Conservation (phyloP, 768 basidiomycete genomes). For the Trametes maxima region DNA sequence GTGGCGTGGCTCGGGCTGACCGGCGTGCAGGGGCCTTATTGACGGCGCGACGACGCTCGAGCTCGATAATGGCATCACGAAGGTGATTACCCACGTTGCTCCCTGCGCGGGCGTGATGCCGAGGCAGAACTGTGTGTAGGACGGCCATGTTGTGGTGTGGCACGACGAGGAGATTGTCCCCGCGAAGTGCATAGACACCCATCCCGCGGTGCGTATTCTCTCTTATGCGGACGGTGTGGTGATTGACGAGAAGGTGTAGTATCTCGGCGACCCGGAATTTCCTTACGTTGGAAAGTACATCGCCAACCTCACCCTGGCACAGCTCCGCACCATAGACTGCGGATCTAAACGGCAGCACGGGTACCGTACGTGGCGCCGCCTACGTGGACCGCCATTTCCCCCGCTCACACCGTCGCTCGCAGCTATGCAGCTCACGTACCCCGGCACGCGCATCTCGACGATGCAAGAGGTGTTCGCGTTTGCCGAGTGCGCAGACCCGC, state of each 20-base stretch:
- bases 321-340: conserved; percentile 81
- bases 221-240: background rate
- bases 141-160: conserved; percentile 78
- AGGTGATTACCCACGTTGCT: conserved; percentile 40
- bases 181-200: conserved; percentile 71
- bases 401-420: background rate
- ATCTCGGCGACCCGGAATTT: conserved; percentile 57
- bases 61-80: conserved; percentile 77
- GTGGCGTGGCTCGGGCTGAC: background rate
- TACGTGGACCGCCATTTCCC: background rate
- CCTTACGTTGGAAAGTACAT: conserved; percentile 80
- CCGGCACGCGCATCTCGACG: conserved; percentile 72
- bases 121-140: conserved; percentile 43
- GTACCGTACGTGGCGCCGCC: conserved; percentile 50
- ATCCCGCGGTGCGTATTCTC: conserved; percentile 51
- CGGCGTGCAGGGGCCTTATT: conserved; percentile 61
- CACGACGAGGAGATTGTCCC: conserved; percentile 70
- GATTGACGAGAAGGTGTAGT: conserved; percentile 37
- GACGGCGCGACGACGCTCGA: conserved; percentile 78
- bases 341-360: conserved; percentile 63
- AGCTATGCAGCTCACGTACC: conserved; percentile 69
- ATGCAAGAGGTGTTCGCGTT: conserved; percentile 76
- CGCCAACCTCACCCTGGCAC: conserved; percentile 76
- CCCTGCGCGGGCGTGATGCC: background rate
- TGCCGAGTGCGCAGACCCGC: conserved; percentile 69